Evolutionary conservation across 1,284 basidiomycete species (phyloP).

Genomic region (Marasmius tenuissimus): DNA sequence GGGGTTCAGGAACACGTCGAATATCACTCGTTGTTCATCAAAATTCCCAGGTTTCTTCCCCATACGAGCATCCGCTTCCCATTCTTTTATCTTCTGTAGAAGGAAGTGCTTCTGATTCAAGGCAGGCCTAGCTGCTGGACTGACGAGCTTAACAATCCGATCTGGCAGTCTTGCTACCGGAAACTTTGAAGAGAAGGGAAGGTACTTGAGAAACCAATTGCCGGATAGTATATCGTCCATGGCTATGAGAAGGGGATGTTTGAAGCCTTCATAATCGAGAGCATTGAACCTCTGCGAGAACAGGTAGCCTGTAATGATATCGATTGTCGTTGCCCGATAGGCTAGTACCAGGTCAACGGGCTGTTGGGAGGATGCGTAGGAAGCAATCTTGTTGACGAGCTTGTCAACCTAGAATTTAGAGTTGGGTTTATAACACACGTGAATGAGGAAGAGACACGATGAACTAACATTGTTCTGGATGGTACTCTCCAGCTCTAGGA

Average conservation of each 20-base stretch:
- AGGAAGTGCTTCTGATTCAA: neutral
- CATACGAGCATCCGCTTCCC: too few relatives aligned
- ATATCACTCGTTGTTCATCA: too few relatives aligned
- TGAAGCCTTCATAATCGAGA: conserved; percentile 21
- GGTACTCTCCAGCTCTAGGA: neutral
- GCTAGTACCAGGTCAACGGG: conserved; percentile 11
- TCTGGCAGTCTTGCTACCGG: neutral
- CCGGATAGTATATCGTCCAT: conserved; percentile 13
- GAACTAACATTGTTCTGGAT: neutral
- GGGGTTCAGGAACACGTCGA: too few relatives aligned
- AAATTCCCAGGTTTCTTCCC: too few relatives aligned
- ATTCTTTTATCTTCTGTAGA: too few relatives aligned
- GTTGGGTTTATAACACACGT: neutral
- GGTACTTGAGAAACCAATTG: conserved; percentile 17
- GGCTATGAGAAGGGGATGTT: conserved; percentile 18
- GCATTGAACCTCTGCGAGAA: conserved; percentile 20
- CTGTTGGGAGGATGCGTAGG: neutral
- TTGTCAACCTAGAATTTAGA: conserved; percentile 1
- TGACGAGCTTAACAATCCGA: neutral
- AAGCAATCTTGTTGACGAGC: neutral
- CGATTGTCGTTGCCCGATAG: conserved; percentile 17
- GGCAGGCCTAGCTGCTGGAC: neutral
- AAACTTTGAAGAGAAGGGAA: conserved; percentile 7
- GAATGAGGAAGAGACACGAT: neutral
- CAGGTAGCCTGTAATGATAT: conserved; percentile 27